phyloP scores from a whole-genome alignment of 1,284 basidiomycete genomes.

The Pseudozyma tsukubaensis region DNA sequence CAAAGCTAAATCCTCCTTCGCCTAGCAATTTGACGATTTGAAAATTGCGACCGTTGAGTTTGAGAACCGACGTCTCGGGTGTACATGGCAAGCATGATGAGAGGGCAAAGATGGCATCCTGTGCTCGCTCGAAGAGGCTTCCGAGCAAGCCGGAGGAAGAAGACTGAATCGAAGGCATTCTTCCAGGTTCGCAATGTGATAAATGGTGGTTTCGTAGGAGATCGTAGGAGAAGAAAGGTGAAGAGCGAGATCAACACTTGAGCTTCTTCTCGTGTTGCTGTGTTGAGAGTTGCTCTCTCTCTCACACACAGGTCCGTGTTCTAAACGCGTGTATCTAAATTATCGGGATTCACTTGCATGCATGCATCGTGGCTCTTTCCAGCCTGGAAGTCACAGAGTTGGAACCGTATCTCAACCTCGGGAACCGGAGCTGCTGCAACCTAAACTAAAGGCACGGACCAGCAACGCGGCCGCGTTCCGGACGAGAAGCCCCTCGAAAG shows the following conservation, averaged over 20 bases:
- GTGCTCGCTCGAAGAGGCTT: conserved; percentile 45
- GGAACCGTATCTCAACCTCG: too few species aligned
- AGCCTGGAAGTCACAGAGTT: too few species aligned
- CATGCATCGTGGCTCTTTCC: too few species aligned
- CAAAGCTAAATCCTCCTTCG: conserved; percentile 67
- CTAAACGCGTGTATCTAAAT: too few species aligned
- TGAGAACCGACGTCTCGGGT: conserved; percentile 48
- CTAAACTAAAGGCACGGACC: conserved; percentile 13
- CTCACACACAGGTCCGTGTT: too few species aligned
- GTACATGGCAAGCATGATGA: conserved; percentile 55
- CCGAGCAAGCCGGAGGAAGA: conserved; percentile 24
- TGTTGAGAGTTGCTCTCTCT: too few species aligned
- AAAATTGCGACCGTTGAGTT: conserved; percentile 63
- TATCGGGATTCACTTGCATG: too few species aligned
- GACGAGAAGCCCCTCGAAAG: conserved; percentile 6
- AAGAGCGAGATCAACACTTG: conserved; percentile 34
- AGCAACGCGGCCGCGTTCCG: conserved; percentile 28
- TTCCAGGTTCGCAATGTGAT: background rate
- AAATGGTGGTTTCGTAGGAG: background rate
- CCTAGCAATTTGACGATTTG: conserved; percentile 64
- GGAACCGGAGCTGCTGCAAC: too few species aligned
- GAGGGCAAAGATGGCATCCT: conserved; percentile 58
- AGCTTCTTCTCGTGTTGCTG: too few species aligned
- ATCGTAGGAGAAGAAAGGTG: background rate
- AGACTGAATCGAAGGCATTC: conserved; percentile 40